These are phyloP conservation scores for Penicillium griseofulvum DNA, from an alignment of 2,329 filamentous ascomycete genomes.

Conservation along the genomic window DNA sequence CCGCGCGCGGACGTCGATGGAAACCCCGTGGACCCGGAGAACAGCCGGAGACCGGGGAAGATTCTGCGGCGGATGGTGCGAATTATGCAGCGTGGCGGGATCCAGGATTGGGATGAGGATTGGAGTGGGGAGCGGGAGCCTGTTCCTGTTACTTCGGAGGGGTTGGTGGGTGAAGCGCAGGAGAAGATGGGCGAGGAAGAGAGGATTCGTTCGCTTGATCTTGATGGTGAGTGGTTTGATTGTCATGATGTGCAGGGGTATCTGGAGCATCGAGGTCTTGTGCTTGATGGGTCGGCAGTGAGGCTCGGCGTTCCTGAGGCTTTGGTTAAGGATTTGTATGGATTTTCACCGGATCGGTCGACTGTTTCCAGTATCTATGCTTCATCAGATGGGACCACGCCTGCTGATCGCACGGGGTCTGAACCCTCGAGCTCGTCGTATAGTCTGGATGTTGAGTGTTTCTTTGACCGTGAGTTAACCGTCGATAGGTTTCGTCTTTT, in stretches of 20 bases:
- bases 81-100: constrained; percentile 18
- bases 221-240: constrained; percentile 74
- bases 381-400: constrained; percentile 3
- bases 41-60: constrained; percentile 27
- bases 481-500: neutral
- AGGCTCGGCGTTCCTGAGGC: constrained; percentile 26
- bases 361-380: constrained; percentile 12
- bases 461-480: constrained; percentile 25
- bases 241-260: constrained; percentile 74
- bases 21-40: constrained; percentile 33
- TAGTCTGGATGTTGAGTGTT: constrained; percentile 28
- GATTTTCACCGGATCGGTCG: constrained; percentile 8
- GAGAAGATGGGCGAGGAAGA: constrained; percentile 23
- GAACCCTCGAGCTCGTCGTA: constrained; percentile 1
- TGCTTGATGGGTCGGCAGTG: constrained; percentile 29
- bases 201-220: constrained; percentile 53
- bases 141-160: neutral
- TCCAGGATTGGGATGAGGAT: constrained; percentile 25
- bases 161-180: constrained; percentile 2
- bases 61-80: constrained; percentile 23
- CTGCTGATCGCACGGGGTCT: neutral
- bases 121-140: constrained; percentile 22
- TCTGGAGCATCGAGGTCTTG: constrained; percentile 44
- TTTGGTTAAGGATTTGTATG: constrained; percentile 12
- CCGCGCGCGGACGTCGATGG: constrained; percentile 41